Percentiles rank a stretch among this genome's conserved stretches.
Conservation (phyloP, 352 stramenopile genomes). For the Bremia lactucae region DNA sequence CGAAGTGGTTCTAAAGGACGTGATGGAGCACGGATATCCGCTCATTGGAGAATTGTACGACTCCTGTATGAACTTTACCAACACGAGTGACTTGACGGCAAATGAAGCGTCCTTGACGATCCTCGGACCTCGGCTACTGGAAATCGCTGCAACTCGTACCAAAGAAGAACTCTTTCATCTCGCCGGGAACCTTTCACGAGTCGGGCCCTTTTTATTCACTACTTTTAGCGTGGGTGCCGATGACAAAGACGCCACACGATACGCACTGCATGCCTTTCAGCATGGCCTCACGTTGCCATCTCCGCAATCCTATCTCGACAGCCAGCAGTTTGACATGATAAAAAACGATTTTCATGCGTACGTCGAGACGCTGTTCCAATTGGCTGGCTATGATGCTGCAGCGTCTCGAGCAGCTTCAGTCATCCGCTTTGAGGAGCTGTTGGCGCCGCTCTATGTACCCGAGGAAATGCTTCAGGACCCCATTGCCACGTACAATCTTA, state of each 20-base stretch:
- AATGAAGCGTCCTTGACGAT: constrained; percentile 14
- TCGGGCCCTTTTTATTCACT: constrained; percentile 74
- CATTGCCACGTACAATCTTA: constrained; percentile 85
- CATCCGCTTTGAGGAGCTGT: constrained; percentile 71
- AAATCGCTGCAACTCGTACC: constrained; percentile 22
- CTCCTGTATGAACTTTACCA: constrained; percentile 59
- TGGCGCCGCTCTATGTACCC: constrained; percentile 80
- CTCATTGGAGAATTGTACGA: constrained; percentile 43
- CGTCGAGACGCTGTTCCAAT: constrained; percentile 59
- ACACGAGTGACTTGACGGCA: constrained; percentile 31
- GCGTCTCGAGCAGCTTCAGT: constrained; percentile 40
- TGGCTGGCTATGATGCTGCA: constrained; percentile 33
- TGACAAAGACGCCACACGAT: constrained; percentile 73
- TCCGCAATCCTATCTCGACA: constrained; percentile 88
- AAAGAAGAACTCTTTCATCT: constrained; percentile 40
- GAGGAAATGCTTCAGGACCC: constrained; percentile 87
- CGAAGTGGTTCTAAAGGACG: constrained; percentile 29
- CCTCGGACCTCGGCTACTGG: constrained; percentile 24
- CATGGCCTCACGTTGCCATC: constrained; percentile 80
- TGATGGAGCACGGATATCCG: constrained; percentile 56
- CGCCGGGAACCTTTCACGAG: constrained; percentile 38
- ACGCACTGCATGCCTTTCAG: constrained; percentile 80
- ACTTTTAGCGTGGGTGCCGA: constrained; percentile 57
- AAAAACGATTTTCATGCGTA: constrained; percentile 62
- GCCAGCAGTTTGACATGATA: constrained; percentile 64